Base-by-base conservation (phyloP, 1,139 yeast species). In the Suhomyces bolitotheri region DNA sequence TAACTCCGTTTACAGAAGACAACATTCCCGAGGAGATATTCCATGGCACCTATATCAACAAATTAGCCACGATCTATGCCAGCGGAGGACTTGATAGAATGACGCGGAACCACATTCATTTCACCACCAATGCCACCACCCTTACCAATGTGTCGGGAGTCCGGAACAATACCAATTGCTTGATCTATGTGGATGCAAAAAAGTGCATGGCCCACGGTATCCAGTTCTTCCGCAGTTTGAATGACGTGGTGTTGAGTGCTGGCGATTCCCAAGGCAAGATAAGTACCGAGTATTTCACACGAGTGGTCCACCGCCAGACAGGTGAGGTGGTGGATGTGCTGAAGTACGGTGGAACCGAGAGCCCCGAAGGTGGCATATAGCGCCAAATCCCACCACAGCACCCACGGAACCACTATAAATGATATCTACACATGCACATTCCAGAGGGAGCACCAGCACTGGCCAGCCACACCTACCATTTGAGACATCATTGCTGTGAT, bases 101-200 rank as follows among this genome's bases (percentile, higher is more conserved):
- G 96, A 63, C 58, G 21, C 64, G 98, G 47, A 82, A 83, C 47
- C 98, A 92, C 57, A 79, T 92, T 15, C 98, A 92, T 59, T 71
- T 92, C 53, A 56, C 75, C 3, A 71, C 90, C 52, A 55, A 74
- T 2, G 56, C 60, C 10, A 52, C 47, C 22, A 54, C 57, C 21
- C 56, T 52, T 16, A 61, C 64, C 22, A 62, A 63, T 15, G 66
- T 82, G 6, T 80, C 92, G 40, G 97, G 97, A 1, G 76, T 88
- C 64, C 66, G 97, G 34, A 51, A 58, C n/a, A 65, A 66, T 36
- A 71, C 86, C 40, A 67, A 75, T 27, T 78, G 82, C 1, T 60
- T 80, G 38, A 81, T 92, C 7, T 84, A 74, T 50, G 54, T 92
- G 6, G 80, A 88, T 50, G 63, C 73, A 2, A 62, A 54, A 2